These are phyloP conservation scores for Aristolochia fimbriata DNA, from an alignment of 164 flowering plant species.

Conservation along the genomic window DNA sequence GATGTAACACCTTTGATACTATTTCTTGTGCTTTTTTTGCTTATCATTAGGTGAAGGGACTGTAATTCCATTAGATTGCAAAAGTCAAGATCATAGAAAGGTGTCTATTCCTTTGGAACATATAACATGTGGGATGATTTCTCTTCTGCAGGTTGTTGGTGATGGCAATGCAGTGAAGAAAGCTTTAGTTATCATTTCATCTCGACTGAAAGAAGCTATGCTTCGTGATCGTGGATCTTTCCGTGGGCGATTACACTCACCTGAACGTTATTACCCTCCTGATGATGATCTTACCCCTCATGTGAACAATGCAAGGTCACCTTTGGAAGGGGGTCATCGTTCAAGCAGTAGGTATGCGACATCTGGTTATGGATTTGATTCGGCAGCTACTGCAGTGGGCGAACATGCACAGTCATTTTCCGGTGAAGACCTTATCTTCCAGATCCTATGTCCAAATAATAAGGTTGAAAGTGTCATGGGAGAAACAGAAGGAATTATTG, in stretches of 20 bases:
- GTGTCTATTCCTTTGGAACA: too few relatives aligned
- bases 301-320: constrained; percentile 19
- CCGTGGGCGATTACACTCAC: constrained; percentile 58
- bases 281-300: constrained; percentile 73
- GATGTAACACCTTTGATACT: too few relatives aligned
- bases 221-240: constrained; percentile 84
- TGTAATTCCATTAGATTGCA: too few relatives aligned
- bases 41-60: too few relatives aligned
- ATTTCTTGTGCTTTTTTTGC: too few relatives aligned
- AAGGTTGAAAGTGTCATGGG: constrained; percentile 66
- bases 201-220: constrained; percentile 92
- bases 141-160: constrained; percentile 60
- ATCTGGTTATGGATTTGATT: constrained; percentile 37
- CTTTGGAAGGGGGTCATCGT: neutral
- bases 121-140: too few relatives aligned
- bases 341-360: constrained; percentile 31
- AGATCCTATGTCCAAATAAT: constrained; percentile 79
- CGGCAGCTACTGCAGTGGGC: constrained; percentile 29
- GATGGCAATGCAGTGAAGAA: constrained; percentile 66
- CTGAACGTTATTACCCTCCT: constrained; percentile 56
- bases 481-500: constrained; percentile 70
- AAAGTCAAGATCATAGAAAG: too few relatives aligned
- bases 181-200: constrained; percentile 69
- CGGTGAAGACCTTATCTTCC: constrained; percentile 72
- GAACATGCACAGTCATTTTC: constrained; percentile 40